phyloP scores from a whole-genome alignment of 495 filamentous ascomycete species.

The Neurospora pannonica region DNA sequence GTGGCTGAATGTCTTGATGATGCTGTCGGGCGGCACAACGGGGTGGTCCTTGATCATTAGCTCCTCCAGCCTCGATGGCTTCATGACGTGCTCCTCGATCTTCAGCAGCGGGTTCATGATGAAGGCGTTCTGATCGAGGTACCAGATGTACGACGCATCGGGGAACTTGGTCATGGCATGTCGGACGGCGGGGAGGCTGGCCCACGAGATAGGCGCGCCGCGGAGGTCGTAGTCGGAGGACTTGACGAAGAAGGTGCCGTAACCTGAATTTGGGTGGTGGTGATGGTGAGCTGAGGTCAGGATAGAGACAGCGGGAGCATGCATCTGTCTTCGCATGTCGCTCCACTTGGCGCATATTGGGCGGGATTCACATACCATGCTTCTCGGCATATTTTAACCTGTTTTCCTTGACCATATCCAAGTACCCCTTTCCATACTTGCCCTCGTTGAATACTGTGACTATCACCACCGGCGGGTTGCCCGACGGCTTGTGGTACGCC shows the following conservation, averaged over 20 bases:
- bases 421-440: constrained; percentile 51
- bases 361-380: constrained; percentile 58
- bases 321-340: neutral
- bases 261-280: constrained; percentile 45
- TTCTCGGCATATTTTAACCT: constrained; percentile 74
- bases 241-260: constrained; percentile 74
- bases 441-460: constrained; percentile 73
- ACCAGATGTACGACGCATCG: constrained; percentile 70
- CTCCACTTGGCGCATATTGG: neutral
- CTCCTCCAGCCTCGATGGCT: constrained; percentile 54
- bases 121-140: constrained; percentile 69
- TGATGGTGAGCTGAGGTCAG: neutral
- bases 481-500: constrained; percentile 30
- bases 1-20: constrained; percentile 90
- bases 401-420: constrained; percentile 68
- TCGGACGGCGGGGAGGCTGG: constrained; percentile 72
- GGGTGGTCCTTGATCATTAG: constrained; percentile 77
- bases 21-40: constrained; percentile 87
- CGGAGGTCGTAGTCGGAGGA: constrained; percentile 66
- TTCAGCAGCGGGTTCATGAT: constrained; percentile 76
- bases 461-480: constrained; percentile 72
- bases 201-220: constrained; percentile 61
- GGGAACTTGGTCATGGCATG: constrained; percentile 79
- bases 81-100: constrained; percentile 62
- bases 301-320: neutral